Evolutionary conservation across 2,329 filamentous ascomycete genomes (phyloP), one percentile per base, ranked within the genome.

Genomic region (Talaromyces funiculosus): DNA sequence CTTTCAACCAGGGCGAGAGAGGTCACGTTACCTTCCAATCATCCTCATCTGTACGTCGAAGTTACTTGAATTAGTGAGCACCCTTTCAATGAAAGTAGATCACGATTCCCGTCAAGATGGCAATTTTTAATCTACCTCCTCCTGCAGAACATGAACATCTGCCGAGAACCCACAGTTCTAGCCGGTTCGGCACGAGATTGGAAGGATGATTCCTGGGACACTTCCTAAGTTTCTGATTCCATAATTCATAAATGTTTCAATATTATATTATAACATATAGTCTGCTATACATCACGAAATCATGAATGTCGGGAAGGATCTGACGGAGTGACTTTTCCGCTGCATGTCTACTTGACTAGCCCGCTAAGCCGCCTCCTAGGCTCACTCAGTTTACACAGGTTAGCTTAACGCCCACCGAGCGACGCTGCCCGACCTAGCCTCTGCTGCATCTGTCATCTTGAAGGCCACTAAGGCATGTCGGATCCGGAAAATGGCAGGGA

Each of bases 271-370:
- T 51, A 51, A 31, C 26, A 29, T 31, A 47, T 49, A 20, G 29
- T 31, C 33, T 33, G 26, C 5, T 51, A 51, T 51, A 33, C 22
- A 49, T n/a, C 47, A 22, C 47, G 14, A 16, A 35, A 35, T 33
- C 16, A 10, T 47, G n/a, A 47, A 47, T n/a, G 47, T 35, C 10
- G 47, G n/a, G 18, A 29, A 35, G 33, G 47, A 51, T 51, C 47
- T 51, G 47, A 51, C 29, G 29, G 47, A 9, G n/a, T 20, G 47
- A 51, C 47, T 51, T 51, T 22, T 33, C 53, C 40, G 31, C 54
- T 57, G 54, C 42, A 57, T 57, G 54, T 47, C 54, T 57, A 47
- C 16, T 26, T 33, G 26, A 51, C 47, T 33, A 35, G 29, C n/a
- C 47, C 16, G 47, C 29, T 20, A 20, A 49, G 45, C 45, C 22